phyloP scores from a whole-genome alignment of 2,329 filamentous ascomycete genomes.

The Diaporthe sp. region DNA sequence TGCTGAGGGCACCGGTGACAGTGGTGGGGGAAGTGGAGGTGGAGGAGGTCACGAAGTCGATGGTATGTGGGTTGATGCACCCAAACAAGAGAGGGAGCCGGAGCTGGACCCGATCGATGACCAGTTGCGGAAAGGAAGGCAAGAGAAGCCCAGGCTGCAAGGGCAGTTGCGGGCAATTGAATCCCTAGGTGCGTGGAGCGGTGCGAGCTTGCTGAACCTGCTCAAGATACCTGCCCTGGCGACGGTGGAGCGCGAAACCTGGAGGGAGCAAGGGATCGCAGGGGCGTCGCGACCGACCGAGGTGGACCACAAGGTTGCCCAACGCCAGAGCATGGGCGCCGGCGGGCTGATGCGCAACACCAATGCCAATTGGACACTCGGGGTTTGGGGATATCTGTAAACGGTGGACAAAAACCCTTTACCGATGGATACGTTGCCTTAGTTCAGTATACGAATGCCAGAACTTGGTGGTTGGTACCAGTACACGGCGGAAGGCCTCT shows the following conservation, averaged over 20 bases:
- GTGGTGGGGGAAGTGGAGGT: conserved; percentile 35
- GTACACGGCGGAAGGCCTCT: neutral
- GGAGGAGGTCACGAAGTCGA: conserved; percentile 50
- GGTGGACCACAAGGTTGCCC: conserved; percentile 68
- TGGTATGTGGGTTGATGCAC: conserved; percentile 56
- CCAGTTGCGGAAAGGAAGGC: conserved; percentile 63
- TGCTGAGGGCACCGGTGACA: conserved; percentile 45
- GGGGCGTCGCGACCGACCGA: conserved; percentile 73
- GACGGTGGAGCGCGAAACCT: conserved; percentile 79
- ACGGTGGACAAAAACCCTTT: neutral
- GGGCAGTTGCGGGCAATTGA: conserved; percentile 76
- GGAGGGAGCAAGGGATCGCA: conserved; percentile 74
- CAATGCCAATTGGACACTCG: conserved; percentile 72
- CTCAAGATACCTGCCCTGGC: conserved; percentile 78
- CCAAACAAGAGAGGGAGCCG: conserved; percentile 55
- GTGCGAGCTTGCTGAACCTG: conserved; percentile 78
- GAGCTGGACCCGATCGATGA: conserved; percentile 71
- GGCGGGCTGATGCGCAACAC: conserved; percentile 61
- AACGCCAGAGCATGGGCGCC: conserved; percentile 75
- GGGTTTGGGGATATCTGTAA: conserved; percentile 65
- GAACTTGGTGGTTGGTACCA: neutral
- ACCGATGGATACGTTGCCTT: neutral
- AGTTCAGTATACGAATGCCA: neutral
- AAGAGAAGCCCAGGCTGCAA: conserved; percentile 58
- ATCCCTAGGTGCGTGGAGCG: conserved; percentile 80